Evolutionary conservation across 768 basidiomycete species (phyloP), one percentile per base, ranked within the genome.

Genomic region (Postia placenta): DNA sequence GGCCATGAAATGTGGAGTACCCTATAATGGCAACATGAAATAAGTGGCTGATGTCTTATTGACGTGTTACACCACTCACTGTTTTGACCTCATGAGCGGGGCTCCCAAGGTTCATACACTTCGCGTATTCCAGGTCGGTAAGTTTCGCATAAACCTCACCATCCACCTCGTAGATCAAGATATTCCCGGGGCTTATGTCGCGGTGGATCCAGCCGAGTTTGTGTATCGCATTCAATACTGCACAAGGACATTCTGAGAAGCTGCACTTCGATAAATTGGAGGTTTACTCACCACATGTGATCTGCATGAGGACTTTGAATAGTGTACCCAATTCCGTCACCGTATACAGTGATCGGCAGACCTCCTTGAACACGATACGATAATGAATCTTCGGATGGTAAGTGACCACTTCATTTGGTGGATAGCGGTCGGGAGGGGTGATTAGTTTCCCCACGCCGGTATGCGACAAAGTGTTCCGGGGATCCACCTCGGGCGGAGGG

Each of bases 151-250:
- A n/a, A 11, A 24, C 45, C 12, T 46, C 35, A 9, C 25, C 45
- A 11, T 46, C 17, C 17, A 30, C 11, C n/a, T n/a, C n/a, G n/a
- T n/a, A n/a, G 5, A 46, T 11, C 7, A 46, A 22, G 28, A 46
- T 46, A 30, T 46, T 46, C 11, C 45, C 45, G 5, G 23, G 27
- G 33, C 28, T 46, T 19, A 46, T 19, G 20, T 46, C 45, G 5
- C 45, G 45, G 20, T 46, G 45, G 20, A 46, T 28, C 45, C 45
- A 46, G 12, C 45, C 45, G n/a, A 28, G n/a, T 36, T 36, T 14
- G 23, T 46, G 33, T 28, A 46, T 28, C 5, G n/a, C 9, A 9
- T n/a, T 9, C 33, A 35, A 35, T n/a, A 35, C 33, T 35, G 33
- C 9, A n/a, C n/a, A 35, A 35, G 11, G n/a, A 9, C 33, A 35